Evolutionary conservation across 208 protist species (phyloP).

Genomic region (Wallacemonas collosoma): DNA sequence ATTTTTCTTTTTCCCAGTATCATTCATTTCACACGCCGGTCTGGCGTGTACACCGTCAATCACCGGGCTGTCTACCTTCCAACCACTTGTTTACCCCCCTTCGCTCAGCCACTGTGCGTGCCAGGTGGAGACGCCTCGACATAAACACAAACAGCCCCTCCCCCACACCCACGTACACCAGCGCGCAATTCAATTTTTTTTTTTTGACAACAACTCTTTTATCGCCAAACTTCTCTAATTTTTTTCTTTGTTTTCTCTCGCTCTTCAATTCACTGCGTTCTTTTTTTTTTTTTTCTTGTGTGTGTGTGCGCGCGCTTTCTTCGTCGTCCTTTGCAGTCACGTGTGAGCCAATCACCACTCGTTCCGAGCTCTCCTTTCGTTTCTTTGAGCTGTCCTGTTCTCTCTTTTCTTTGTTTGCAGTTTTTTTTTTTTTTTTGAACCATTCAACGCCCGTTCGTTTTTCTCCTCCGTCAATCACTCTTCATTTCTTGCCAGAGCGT

Average conservation of each 20-base stretch:
- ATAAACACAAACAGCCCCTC: too few species aligned
- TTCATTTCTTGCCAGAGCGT: too few species aligned
- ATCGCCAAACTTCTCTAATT: neutral
- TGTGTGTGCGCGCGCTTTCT: constrained; percentile 21
- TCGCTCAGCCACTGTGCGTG: too few species aligned
- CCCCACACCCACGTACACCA: too few species aligned
- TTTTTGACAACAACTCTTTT: neutral
- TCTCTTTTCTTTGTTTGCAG: constrained; percentile 15
- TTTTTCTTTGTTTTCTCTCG: neutral
- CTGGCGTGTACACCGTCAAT: too few species aligned
- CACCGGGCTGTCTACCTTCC: too few species aligned
- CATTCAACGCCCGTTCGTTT: too few species aligned
- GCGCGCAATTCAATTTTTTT: neutral
- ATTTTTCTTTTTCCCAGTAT: too few species aligned
- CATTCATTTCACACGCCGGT: too few species aligned
- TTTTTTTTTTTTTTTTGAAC: constrained; percentile 14
- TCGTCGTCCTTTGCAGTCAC: neutral
- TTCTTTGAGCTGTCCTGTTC: constrained; percentile 3
- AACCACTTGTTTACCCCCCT: too few species aligned
- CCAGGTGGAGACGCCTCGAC: too few species aligned
- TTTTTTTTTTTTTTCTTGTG: constrained; percentile 19
- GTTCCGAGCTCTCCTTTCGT: neutral
- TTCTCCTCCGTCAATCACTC: too few species aligned
- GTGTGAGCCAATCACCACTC: neutral
- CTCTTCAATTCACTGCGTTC: neutral